Evolutionary conservation across 805 yeast genomes (phyloP).

Genomic region (Teunomyces aglyptinius): DNA sequence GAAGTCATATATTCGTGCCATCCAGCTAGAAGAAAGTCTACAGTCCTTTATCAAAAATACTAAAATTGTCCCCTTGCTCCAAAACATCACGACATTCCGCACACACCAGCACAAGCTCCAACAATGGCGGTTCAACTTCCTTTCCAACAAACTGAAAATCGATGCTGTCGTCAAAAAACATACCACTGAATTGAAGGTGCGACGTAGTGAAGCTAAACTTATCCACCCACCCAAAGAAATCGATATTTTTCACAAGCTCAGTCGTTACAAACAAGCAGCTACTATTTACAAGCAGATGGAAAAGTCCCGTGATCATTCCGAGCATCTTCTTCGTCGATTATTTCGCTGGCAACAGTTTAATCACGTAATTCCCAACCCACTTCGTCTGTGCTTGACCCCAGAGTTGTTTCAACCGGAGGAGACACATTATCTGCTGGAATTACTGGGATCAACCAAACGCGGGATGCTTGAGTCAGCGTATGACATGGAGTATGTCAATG

Average conservation of each 20-base stretch:
- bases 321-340: constrained; percentile 24
- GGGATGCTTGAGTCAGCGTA: constrained; percentile 25
- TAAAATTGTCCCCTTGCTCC: not conserved
- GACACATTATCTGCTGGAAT: constrained; percentile 9
- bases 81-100: constrained; percentile 3
- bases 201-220: constrained; percentile 6
- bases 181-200: constrained; percentile 4
- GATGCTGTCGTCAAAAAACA: constrained; percentile 12
- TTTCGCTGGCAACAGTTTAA: constrained; percentile 26
- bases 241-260: constrained; percentile 6
- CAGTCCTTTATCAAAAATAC: not conserved
- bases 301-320: constrained; percentile 13
- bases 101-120: constrained; percentile 7
- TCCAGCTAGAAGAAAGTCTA: not conserved
- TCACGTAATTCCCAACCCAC: constrained; percentile 31
- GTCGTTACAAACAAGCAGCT: constrained; percentile 11
- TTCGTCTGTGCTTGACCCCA: constrained; percentile 27
- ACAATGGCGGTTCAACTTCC: constrained; percentile 18
- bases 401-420: constrained; percentile 11
- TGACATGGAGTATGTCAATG: constrained; percentile 30
- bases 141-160: constrained; percentile 1
- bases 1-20: not conserved
- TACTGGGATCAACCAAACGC: constrained; percentile 25
- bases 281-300: constrained; percentile 12
- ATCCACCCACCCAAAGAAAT: constrained; percentile 1